Evolutionary conservation across 306 rosid genomes (phyloP).

Genomic region (Dalbergia cultrata): DNA sequence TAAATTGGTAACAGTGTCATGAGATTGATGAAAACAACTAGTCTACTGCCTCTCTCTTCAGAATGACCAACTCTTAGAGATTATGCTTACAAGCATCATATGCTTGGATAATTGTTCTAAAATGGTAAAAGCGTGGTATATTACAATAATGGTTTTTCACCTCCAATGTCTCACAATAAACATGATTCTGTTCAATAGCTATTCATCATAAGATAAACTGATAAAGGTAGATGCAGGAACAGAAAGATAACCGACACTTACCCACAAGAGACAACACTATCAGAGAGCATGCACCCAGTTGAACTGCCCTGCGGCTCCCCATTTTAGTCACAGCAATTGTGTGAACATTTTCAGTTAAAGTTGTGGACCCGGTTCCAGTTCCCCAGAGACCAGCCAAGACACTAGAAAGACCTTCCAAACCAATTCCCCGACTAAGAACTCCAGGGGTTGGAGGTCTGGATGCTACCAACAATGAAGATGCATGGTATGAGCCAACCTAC

Average conservation of each 20-base stretch:
- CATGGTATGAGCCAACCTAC: slow-evolving; percentile 98
- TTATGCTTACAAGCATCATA: slow-evolving; percentile 27
- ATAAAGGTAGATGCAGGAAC: slow-evolving; percentile 20
- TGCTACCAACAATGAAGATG: slow-evolving; percentile 94
- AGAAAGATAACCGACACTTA: slow-evolving; percentile 51
- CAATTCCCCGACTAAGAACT: slow-evolving; percentile 94
- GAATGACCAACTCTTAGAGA: slow-evolving; percentile 9
- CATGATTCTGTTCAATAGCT: not conserved
- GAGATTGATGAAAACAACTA: slow-evolving; percentile 14
- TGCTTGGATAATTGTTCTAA: slow-evolving; percentile 16
- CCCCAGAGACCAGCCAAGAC: slow-evolving; percentile 99
- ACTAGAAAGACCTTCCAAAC: slow-evolving; percentile 93
- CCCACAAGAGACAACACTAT: slow-evolving; percentile 91
- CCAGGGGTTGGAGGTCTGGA: slow-evolving; percentile 98
- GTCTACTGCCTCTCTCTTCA: slow-evolving; percentile 7
- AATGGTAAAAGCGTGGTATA: slow-evolving; percentile 27
- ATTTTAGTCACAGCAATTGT: slow-evolving; percentile 98
- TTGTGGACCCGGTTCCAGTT: slow-evolving; percentile 92
- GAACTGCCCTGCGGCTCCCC: slow-evolving; percentile 99
- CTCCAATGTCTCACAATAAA: no score
- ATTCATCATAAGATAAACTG: slow-evolving; percentile 23
- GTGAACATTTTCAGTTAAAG: slow-evolving; percentile 94
- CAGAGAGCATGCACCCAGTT: slow-evolving; percentile 84
- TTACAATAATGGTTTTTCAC: slow-evolving; percentile 9
- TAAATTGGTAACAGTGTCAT: no score